Evolutionary conservation across 2,329 filamentous ascomycete genomes (phyloP).

Genomic region (Chrysosphaeria jannelii): DNA sequence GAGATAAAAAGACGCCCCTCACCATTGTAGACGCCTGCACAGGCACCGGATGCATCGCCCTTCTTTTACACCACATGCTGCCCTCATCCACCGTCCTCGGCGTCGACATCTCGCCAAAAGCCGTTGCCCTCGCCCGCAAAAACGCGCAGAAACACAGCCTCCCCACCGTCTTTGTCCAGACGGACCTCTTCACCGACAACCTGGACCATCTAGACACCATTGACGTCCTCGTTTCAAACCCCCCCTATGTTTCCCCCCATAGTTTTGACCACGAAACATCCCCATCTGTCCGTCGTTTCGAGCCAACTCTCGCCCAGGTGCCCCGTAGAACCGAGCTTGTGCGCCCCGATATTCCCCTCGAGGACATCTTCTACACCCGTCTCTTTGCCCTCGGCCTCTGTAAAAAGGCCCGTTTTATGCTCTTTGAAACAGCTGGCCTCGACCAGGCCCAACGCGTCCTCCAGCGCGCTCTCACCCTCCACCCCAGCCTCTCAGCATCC

Average conservation of each 20-base stretch:
- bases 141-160: constrained; percentile 28
- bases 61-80: constrained; percentile 36
- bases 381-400: constrained; percentile 23
- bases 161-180: constrained; percentile 4
- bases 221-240: constrained; percentile 61
- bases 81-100: no score
- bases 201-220: constrained; percentile 7
- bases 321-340: constrained; percentile 7
- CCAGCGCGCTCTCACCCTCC: constrained; percentile 10
- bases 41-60: constrained; percentile 67
- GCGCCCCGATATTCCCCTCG: constrained; percentile 5
- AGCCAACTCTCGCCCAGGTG: constrained; percentile 57
- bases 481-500: constrained; percentile 5
- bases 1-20: constrained; percentile 9
- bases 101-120: constrained; percentile 38
- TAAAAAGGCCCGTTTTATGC: constrained; percentile 20
- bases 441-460: constrained; percentile 36
- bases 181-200: constrained; percentile 17
- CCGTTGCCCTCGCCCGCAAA: constrained; percentile 29
- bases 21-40: constrained; percentile 64
- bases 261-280: constrained; percentile 32
- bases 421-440: constrained; percentile 44
- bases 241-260: constrained; percentile 53
- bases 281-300: constrained; percentile 50
- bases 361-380: constrained; percentile 35